Percentiles rank a stretch among this genome's conserved stretches.
phyloP scores from a whole-genome alignment of 148 eudicot species.

The Nepenthes gracilis region DNA sequence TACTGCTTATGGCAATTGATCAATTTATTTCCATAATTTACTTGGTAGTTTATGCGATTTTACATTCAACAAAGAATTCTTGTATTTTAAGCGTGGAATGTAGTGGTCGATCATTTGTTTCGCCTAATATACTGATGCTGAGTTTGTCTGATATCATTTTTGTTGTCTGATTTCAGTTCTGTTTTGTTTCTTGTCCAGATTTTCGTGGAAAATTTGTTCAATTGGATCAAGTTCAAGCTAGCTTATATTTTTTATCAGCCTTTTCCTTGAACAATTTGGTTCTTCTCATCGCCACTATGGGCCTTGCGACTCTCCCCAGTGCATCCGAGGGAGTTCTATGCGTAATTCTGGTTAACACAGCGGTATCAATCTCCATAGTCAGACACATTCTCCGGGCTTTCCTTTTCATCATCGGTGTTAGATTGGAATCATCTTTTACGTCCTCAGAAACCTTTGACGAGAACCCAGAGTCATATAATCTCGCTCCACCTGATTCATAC shows the following conservation, averaged over 20 bases:
- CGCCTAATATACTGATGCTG: too few relatives aligned
- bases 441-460: slow-evolving; percentile 9
- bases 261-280: not conserved
- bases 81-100: too few relatives aligned
- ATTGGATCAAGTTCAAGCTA: not conserved
- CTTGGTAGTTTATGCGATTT: too few relatives aligned
- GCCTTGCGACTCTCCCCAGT: slow-evolving; percentile 35
- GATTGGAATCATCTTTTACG: slow-evolving; percentile 26
- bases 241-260: not conserved
- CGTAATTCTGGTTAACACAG: slow-evolving; percentile 34
- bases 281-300: slow-evolving; percentile 16
- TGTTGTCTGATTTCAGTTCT: not conserved
- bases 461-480: slow-evolving; percentile 7
- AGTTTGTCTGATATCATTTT: too few relatives aligned
- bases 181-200: not conserved
- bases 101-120: too few relatives aligned
- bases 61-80: too few relatives aligned
- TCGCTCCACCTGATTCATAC: slow-evolving; percentile 24
- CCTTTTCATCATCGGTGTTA: slow-evolving; percentile 34
- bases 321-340: slow-evolving; percentile 44
- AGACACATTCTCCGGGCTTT: slow-evolving; percentile 27
- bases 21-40: too few relatives aligned
- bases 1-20: too few relatives aligned
- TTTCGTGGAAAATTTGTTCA: not conserved
- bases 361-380: slow-evolving; percentile 28